Conservation (phyloP, 495 filamentous ascomycete genomes). For the Penicillium canariense region DNA sequence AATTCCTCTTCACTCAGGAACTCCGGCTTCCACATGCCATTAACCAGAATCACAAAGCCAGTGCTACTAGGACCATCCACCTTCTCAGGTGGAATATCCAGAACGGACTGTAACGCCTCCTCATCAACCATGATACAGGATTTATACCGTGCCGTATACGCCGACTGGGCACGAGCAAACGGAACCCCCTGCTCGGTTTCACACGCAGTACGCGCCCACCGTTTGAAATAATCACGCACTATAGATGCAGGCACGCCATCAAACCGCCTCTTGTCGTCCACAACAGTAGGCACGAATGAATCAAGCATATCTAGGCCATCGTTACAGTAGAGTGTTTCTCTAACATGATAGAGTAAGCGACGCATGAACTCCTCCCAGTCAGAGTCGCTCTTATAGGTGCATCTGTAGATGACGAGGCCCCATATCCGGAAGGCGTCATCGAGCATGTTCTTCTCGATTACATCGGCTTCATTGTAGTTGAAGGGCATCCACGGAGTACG, state of each 20-base stretch:
- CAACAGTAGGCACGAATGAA: conserved; percentile 1
- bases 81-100: background rate
- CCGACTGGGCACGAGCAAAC: background rate
- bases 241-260: background rate
- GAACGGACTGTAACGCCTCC: background rate
- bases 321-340: background rate
- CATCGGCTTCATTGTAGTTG: background rate
- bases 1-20: background rate
- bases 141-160: conserved; percentile 4
- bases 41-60: background rate
- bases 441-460: conserved; percentile 14
- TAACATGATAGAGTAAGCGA: conserved; percentile 13
- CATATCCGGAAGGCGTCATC: conserved; percentile 13
- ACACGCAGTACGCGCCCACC: conserved; percentile 5
- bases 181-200: conserved; percentile 7
- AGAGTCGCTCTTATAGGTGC: conserved; percentile 23
- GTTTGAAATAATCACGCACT: conserved; percentile 5
- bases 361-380: conserved; percentile 25
- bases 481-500: no score
- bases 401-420: conserved; percentile 25
- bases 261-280: background rate
- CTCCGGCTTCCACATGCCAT: background rate
- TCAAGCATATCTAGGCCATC: conserved; percentile 9
- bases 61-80: background rate
- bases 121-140: conserved; percentile 8